Conservation (phyloP, 805 yeast species). For the Starmerella bombi region DNA sequence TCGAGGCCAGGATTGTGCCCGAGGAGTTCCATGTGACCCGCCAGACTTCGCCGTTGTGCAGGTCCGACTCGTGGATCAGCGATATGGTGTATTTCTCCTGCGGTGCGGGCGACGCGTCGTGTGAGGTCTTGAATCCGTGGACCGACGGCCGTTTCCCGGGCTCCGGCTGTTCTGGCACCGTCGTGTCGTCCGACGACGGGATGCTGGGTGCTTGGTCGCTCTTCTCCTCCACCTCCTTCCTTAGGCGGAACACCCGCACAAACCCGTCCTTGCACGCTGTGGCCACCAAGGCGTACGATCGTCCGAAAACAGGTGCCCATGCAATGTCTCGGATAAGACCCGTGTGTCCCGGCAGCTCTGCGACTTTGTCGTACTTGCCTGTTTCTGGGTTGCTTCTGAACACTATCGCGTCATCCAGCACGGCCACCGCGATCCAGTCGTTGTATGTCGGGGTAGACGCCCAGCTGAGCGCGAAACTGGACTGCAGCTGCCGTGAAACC, state of each 20-base stretch:
- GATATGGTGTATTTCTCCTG: constrained; percentile 33
- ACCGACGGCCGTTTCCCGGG: constrained; percentile 6
- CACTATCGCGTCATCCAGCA: constrained; percentile 76
- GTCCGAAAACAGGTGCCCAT: constrained; percentile 96
- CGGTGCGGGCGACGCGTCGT: background rate
- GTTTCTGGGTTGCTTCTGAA: constrained; percentile 36
- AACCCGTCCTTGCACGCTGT: constrained; percentile 93
- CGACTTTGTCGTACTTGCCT: constrained; percentile 35
- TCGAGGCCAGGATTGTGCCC: constrained; percentile 80
- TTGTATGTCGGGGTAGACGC: constrained; percentile 72
- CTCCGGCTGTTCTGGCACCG: background rate
- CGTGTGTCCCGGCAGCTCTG: constrained; percentile 66
- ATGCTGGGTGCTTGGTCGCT: background rate
- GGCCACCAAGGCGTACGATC: constrained; percentile 76
- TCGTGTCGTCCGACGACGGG: background rate
- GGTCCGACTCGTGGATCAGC: constrained; percentile 52
- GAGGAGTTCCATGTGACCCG: constrained; percentile 89
- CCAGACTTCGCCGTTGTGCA: constrained; percentile 88
- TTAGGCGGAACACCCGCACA: constrained; percentile 68
- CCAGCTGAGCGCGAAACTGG: constrained; percentile 80
- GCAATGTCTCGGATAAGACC: constrained; percentile 78
- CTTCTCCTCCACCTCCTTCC: background rate
- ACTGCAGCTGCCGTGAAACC: constrained; percentile 69
- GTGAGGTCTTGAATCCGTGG: constrained; percentile 8
- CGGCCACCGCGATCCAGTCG: constrained; percentile 73